Base-by-base conservation (phyloP, 371 early-diverging fungal species). In the Rhizopus arrhizus region DNA sequence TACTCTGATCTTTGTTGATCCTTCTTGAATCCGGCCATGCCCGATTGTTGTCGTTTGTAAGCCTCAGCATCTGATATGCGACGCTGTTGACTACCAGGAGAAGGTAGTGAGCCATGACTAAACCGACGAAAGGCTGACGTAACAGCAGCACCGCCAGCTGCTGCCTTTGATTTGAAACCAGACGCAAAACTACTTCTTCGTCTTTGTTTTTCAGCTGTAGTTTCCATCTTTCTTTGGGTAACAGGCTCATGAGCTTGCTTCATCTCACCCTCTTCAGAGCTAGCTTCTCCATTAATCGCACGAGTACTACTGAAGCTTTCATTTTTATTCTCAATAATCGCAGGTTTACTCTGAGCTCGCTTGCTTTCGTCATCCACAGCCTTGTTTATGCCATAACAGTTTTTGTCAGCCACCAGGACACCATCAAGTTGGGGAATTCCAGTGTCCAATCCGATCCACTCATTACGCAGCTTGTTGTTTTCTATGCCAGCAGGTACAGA, bases 221-320 rank as follows among this genome's bases (percentile, higher is more conserved):
- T n/a, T 45, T 59, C 46, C 33, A 45, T 35, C 1, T 8, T 40
- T 42, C 9, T 31, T n/a, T 28, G 40, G 8, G 29, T 40, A 22
- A n/a, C 36, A 48, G 29, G 13, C 11, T 35, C 35, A 35, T 8
- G 28, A 57, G 58, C 36, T 16, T 36, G 50, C 45, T 57, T 58
- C 10, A 63, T 43, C 45, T 64, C 64, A 46, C 53, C 42, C 3
- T 53, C 41, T 46, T 53, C 53, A 12, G 64, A 53, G 40, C 58
- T 41, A 48, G 58, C 52, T 1, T 53, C 32, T 7, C 49, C 59
- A 34, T 36, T 52, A 28, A 51, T 64, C 22, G 64, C 64, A 42
- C 64, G 64, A 35, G 58, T 64, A 35, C 64, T 64, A 28, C 64
- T 64, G 13, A 64, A 38, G 9, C 64, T 64, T 58, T 53, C 64